Conservation (phyloP, 129 eudicot species). For the Scalesia atractyloides region DNA sequence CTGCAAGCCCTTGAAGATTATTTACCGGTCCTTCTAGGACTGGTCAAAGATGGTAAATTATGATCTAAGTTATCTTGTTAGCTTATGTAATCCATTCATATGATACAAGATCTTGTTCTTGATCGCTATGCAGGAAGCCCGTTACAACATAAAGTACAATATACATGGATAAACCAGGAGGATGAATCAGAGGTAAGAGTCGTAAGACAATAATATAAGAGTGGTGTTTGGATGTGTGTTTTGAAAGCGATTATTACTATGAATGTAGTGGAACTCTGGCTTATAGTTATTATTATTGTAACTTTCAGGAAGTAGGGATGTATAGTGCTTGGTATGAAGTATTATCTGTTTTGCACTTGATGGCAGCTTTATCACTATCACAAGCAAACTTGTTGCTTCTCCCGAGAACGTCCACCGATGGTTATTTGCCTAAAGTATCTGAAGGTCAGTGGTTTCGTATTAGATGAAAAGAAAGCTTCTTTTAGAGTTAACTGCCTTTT, state of each 20-base stretch:
- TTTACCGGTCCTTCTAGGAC: constrained; percentile 90
- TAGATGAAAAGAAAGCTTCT: neutral
- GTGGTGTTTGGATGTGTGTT: constrained; percentile 1
- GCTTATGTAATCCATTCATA: neutral
- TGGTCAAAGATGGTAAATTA: constrained; percentile 91
- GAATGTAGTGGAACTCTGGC: neutral
- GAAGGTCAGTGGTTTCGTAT: constrained; percentile 62
- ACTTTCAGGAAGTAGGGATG: constrained; percentile 75
- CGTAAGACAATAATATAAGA: constrained; percentile 20
- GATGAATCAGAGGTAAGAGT: constrained; percentile 79
- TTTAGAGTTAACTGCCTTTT: neutral
- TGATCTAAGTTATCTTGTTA: constrained; percentile 9
- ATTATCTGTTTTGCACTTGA: constrained; percentile 92
- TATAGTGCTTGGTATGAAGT: constrained; percentile 97
- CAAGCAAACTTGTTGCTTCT: constrained; percentile 91
- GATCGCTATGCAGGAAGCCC: constrained; percentile 69
- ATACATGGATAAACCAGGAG: constrained; percentile 96
- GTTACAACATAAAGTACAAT: constrained; percentile 85
- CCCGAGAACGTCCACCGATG: constrained; percentile 85
- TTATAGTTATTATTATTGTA: neutral
- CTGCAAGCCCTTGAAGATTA: constrained; percentile 96
- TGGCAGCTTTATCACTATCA: constrained; percentile 75
- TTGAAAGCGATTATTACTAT: neutral
- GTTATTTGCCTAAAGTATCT: constrained; percentile 89
- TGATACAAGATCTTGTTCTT: neutral